Percentiles rank a stretch among this genome's conserved stretches.
Evolutionary conservation across 495 filamentous ascomycete species (phyloP).

Genomic region (Neurospora sp.): DNA sequence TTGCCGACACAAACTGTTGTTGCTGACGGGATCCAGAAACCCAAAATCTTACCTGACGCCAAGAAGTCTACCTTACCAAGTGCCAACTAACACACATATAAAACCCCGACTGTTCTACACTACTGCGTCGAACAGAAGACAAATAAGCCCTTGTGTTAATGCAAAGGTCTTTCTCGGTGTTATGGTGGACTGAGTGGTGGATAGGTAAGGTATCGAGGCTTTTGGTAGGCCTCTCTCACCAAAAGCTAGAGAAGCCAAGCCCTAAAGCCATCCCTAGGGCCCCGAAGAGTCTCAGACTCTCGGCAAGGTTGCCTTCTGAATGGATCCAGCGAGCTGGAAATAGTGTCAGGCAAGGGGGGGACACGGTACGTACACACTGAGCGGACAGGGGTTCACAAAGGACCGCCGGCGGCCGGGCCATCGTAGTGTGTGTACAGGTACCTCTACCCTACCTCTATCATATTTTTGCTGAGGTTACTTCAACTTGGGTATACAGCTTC

Average conservation of each 20-base stretch:
- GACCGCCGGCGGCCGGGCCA: neutral
- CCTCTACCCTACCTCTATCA: neutral
- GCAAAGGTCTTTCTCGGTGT: neutral
- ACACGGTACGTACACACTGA: neutral
- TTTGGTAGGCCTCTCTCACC: neutral
- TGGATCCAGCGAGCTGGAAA: neutral
- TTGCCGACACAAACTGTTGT: neutral
- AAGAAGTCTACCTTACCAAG: neutral
- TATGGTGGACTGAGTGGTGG: neutral
- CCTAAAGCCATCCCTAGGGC: neutral
- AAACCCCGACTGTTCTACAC: neutral
- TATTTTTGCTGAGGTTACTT: neutral
- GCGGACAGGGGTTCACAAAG: neutral
- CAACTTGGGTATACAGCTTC: neutral
- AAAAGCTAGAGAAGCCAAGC: neutral
- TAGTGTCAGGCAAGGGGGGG: neutral
- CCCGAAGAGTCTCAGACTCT: neutral
- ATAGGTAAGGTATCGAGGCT: neutral
- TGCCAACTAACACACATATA: neutral
- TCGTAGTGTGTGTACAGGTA: neutral
- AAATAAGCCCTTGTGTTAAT: neutral
- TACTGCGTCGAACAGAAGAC: neutral
- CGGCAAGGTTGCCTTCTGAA: neutral
- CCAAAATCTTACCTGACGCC: neutral
- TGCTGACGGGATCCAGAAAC: neutral